Base-by-base conservation (phyloP, 2,329 filamentous ascomycete genomes). In the Aspergillus spinulosporus region DNA sequence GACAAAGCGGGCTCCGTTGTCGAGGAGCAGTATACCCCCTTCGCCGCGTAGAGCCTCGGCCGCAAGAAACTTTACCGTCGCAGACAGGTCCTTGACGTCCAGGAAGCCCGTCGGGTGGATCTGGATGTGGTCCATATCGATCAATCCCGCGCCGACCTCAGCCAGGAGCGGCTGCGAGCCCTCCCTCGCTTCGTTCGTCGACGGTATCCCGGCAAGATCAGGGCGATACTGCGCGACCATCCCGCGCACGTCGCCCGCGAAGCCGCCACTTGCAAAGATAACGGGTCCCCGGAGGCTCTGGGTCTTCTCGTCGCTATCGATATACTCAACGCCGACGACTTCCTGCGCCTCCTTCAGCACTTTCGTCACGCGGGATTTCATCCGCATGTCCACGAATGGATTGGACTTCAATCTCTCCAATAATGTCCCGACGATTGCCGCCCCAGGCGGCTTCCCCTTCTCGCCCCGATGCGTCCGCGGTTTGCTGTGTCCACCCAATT, bases 81-180 rank as follows among this genome's bases (percentile, higher is more conserved):
- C 75, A 0, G 61, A 62, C 0, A 74, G 70, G 32, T 77, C 75
- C 1, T 75, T 73, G 0, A 80, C 79, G 59, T 87, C 84, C 4
- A 88, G 74, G 63, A 88, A 88, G 0, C 84, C 83, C 0, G 85
- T 87, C 2, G 85, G 85, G 60, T 88, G 85, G 3, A 88, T 77
- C 68, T 88, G 85, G 2, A 88, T 83, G 14, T 70, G 63, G 0
- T 77, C 73, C 77, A 80, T 80, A 59, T 80, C 77, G 2, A 78
- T 56, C 9, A 78, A 52, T 37, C 72, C 67, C 0, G 76, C 77
- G 0, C 77, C 77, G 0, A 75, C 50, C 2, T 58, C 65, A 1
- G 70, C 72, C 4, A 80, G 67, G 1, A 80, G 63, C 1, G 66
- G 59, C 54, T 86, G 83, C 1, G 82, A 76, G 0, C 82, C 84